Conservation (phyloP, 441 rosid genomes). For the Croton laevigatus region DNA sequence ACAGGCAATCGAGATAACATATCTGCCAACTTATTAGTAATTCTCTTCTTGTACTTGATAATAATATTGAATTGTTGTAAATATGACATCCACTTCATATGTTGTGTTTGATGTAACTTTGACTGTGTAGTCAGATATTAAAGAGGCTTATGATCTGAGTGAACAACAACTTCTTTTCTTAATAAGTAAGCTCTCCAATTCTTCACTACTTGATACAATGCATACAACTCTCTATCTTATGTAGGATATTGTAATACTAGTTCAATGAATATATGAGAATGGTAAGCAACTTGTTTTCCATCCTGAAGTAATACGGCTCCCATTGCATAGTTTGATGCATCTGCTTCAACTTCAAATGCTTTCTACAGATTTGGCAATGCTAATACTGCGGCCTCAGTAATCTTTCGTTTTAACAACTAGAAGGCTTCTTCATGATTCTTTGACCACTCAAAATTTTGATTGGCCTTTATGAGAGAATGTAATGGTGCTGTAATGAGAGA, state of each 20-base stretch:
- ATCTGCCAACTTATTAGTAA: no score
- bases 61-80: background rate
- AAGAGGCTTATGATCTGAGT: background rate
- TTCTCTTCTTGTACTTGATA: background rate
- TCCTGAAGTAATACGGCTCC: background rate
- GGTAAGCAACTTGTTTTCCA: background rate
- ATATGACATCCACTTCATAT: slow-evolving; percentile 8
- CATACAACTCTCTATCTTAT: background rate
- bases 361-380: background rate
- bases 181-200: background rate
- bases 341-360: background rate
- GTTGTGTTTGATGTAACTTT: no score
- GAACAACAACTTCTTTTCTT: background rate
- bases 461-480: background rate
- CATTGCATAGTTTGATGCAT: background rate
- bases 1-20: no score
- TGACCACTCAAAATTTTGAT: background rate
- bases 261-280: background rate
- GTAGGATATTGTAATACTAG: background rate
- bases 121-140: no score
- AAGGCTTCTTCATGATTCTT: background rate
- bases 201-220: background rate
- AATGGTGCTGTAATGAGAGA: background rate
- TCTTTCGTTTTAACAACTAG: background rate
- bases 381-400: no score